Percentiles rank a stretch among this genome's conserved stretches.
phyloP scores from a whole-genome alignment of 2,329 filamentous ascomycete species.

The Apiospora malaysiana region DNA sequence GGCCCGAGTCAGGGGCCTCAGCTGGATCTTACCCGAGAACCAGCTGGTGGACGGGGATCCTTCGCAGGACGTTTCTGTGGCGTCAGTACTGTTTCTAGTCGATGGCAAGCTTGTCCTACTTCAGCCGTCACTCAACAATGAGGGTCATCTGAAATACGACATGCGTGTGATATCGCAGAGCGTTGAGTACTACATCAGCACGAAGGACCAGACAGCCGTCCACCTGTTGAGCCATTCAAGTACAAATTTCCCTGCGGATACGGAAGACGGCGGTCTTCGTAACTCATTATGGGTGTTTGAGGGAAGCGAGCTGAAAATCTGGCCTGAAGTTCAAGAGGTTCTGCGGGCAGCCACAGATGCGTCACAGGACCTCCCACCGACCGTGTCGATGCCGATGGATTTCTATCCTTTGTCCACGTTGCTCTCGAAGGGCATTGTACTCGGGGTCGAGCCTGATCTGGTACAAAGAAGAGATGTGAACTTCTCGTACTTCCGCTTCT shows the following conservation, averaged over 20 bases:
- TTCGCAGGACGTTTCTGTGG: constrained; percentile 91
- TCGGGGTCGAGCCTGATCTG: constrained; percentile 90
- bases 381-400: constrained; percentile 83
- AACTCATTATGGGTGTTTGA: constrained; percentile 97
- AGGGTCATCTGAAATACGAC: constrained; percentile 91
- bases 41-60: constrained; percentile 91
- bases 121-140: constrained; percentile 82
- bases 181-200: constrained; percentile 92
- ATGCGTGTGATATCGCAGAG: constrained; percentile 97
- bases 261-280: constrained; percentile 60
- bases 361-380: constrained; percentile 72
- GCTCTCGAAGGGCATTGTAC: constrained; percentile 85
- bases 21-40: constrained; percentile 92
- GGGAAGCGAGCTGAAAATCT: constrained; percentile 82
- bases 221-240: constrained; percentile 34
- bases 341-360: constrained; percentile 72
- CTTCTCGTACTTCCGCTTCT: constrained; percentile 89
- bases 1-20: constrained; percentile 87
- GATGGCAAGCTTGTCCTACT: constrained; percentile 95
- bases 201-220: constrained; percentile 77
- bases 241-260: constrained; percentile 39
- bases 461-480: constrained; percentile 91
- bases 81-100: constrained; percentile 93
- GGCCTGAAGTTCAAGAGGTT: constrained; percentile 88
- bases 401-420: constrained; percentile 93